Evolutionary conservation across 164 flowering plant genomes (phyloP), one percentile per base, ranked within the genome.

Genomic region (Vitis rupestris): DNA sequence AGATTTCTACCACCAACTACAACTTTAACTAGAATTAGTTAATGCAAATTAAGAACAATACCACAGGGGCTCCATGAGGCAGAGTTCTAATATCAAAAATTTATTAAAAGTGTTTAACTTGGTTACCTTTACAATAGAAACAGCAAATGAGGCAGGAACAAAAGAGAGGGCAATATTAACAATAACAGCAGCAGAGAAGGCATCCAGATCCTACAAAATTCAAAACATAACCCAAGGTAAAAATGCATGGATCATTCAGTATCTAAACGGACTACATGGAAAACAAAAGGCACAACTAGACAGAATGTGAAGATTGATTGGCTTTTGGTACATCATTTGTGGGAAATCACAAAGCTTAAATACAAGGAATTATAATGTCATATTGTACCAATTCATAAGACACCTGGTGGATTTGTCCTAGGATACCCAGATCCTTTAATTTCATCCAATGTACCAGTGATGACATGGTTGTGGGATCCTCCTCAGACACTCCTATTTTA

Each of bases 131-230:
- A 93, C 99, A 78, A 95, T 81, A 57, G 98, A 74, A 77, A 95
- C 97, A 14, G 98, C 98, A 83, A 93, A 95, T 67, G 99, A 95
- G 27, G 99, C 96, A 73, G 99, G 99, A 63, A 95, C 81, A 74
- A 95, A 95, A 59, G 97, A 90, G 85, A 95, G 93, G 60, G 99
- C 98, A 67, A 95, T 90, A 69, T 30, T 90, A 65, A 93, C 81
- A 75, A 95, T 83, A 56, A 95, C 66, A 44, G 97, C 93, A 68
- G 92, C 98, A 56, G 96, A 87, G 69, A 95, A 95, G 64, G 99
- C 99, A 86, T 95, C 98, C 77, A 93, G 84, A 76, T 95, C 99
- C 99, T 95, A 76, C 82, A 82, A 67, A 74, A 64, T 64, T 29
- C 50, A 57, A 9, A 67, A 53, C 8, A 49, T 10, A 30, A 29